These are phyloP conservation scores for Ordospora colligata DNA, from an alignment of 371 early-diverging fungal genomes.

Conservation along the genomic window DNA sequence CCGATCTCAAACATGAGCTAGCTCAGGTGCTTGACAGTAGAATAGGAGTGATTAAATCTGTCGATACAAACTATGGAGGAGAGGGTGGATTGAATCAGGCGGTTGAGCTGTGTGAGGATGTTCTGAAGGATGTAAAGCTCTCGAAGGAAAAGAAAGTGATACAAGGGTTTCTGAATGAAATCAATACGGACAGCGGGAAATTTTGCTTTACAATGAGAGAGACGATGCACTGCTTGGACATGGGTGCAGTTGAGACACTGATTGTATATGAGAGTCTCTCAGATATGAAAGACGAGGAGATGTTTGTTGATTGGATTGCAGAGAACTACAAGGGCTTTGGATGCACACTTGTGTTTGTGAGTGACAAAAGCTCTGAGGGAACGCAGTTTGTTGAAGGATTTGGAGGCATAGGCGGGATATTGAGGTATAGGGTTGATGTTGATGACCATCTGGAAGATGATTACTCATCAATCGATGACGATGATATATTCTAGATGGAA, in stretches of 20 bases:
- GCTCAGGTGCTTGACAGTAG: conserved; percentile 80
- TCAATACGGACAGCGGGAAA: conserved; percentile 86
- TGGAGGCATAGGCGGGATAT: conserved; percentile 94
- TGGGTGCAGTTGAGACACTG: conserved; percentile 86
- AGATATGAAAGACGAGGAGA: conserved; percentile 67
- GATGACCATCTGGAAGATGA: conserved; percentile 38
- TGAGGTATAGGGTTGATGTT: conserved; percentile 82
- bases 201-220: conserved; percentile 91
- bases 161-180: conserved; percentile 85
- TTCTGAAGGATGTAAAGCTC: conserved; percentile 86
- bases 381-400: conserved; percentile 96
- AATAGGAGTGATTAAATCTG: conserved; percentile 77
- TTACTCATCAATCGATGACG: conserved; percentile 22
- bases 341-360: conserved; percentile 82
- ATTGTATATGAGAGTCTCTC: conserved; percentile 92
- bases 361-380: conserved; percentile 90
- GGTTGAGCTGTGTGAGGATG: conserved; percentile 82
- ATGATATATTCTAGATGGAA: conserved; percentile 18
- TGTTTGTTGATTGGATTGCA: conserved; percentile 92
- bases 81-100: conserved; percentile 98
- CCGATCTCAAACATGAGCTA: conserved; percentile 94
- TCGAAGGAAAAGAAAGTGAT: conserved; percentile 95
- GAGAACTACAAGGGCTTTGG: conserved; percentile 91
- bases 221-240: conserved; percentile 82
- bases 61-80: conserved; percentile 96